A percentile compares a stretch with the other conserved stretches of the same genome.
These are phyloP conservation scores for Aspergillus sojae DNA, from an alignment of 2,329 filamentous ascomycete species.

Conservation along the genomic window DNA sequence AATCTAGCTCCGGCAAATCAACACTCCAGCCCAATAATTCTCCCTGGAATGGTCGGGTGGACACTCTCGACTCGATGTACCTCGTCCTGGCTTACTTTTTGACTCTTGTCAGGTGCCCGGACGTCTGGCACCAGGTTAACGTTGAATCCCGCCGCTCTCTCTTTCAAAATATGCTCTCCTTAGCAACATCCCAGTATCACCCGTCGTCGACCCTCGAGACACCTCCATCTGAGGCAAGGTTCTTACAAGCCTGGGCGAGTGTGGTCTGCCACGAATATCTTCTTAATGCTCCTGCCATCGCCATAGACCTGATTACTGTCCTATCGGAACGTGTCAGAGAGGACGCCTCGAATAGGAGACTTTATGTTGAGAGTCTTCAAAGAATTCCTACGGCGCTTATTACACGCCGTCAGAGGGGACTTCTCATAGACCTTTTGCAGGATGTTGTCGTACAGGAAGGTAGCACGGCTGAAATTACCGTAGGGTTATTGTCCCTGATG, in stretches of 20 bases:
- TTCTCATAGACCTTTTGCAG: slow-evolving; percentile 38
- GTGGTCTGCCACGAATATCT: slow-evolving; percentile 45
- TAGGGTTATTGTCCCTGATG: slow-evolving; percentile 43
- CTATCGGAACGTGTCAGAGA: slow-evolving; percentile 37
- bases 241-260: slow-evolving; percentile 42
- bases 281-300: slow-evolving; percentile 35
- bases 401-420: slow-evolving; percentile 39
- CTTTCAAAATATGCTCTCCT: slow-evolving; percentile 35
- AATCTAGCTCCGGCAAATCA: slow-evolving; percentile 27
- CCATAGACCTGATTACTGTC: slow-evolving; percentile 37
- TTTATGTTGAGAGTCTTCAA: slow-evolving; percentile 40
- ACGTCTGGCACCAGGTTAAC: slow-evolving; percentile 32
- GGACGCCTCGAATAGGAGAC: slow-evolving; percentile 28
- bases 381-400: slow-evolving; percentile 40
- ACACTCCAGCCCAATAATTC: slow-evolving; percentile 28
- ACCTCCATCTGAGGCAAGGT: slow-evolving; percentile 28
- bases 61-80: slow-evolving; percentile 34
- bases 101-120: slow-evolving; percentile 34
- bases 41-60: slow-evolving; percentile 42
- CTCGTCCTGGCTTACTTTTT: slow-evolving; percentile 40
- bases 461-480: slow-evolving; percentile 27
- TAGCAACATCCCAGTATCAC: slow-evolving; percentile 34
- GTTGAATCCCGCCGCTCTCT: slow-evolving; percentile 34
- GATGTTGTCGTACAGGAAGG: slow-evolving; percentile 34
- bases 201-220: slow-evolving; percentile 30